phyloP scores from a whole-genome alignment of 768 basidiomycete species.

The Hericium rajendrae region DNA sequence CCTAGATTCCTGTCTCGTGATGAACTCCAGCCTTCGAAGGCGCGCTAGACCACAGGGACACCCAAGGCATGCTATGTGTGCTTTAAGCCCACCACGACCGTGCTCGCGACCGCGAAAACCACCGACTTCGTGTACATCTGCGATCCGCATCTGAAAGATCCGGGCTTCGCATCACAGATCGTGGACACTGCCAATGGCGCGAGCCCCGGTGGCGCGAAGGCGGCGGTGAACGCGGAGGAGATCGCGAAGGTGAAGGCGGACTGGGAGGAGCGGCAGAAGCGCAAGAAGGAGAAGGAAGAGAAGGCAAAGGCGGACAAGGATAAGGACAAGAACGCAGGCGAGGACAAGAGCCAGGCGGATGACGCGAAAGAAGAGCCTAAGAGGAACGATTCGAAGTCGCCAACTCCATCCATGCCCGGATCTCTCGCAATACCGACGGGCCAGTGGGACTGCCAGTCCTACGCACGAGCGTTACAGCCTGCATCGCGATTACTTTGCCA shows the following conservation, averaged over 20 bases:
- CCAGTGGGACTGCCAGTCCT: conserved; percentile 20
- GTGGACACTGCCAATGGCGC: conserved; percentile 26
- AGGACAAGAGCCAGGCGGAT: conserved; percentile 28
- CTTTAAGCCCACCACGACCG: conserved; percentile 69
- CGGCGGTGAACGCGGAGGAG: conserved; percentile 51
- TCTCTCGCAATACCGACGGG: conserved; percentile 13
- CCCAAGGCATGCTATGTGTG: conserved; percentile 73
- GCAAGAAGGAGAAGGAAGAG: conserved; percentile 41
- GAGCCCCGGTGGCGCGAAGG: conserved; percentile 14
- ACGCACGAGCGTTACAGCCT: conserved; percentile 68
- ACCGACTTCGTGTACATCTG: conserved; percentile 86
- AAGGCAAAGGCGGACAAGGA: conserved; percentile 30
- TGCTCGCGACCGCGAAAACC: conserved; percentile 76
- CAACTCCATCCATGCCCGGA: conserved; percentile 25
- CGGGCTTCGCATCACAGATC: conserved; percentile 57
- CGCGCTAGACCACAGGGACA: conserved; percentile 61
- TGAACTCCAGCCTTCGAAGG: background rate
- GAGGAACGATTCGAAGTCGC: conserved; percentile 18
- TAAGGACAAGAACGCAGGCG: conserved; percentile 21
- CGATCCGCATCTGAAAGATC: conserved; percentile 68
- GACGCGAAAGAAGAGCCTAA: conserved; percentile 27
- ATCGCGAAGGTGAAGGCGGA: conserved; percentile 70
- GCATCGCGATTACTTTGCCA: conserved; percentile 76
- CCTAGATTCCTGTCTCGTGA: no score
- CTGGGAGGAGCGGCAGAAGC: conserved; percentile 67